These are phyloP conservation scores for Xylaria curta DNA, from an alignment of 495 filamentous ascomycete genomes.

Conservation along the genomic window DNA sequence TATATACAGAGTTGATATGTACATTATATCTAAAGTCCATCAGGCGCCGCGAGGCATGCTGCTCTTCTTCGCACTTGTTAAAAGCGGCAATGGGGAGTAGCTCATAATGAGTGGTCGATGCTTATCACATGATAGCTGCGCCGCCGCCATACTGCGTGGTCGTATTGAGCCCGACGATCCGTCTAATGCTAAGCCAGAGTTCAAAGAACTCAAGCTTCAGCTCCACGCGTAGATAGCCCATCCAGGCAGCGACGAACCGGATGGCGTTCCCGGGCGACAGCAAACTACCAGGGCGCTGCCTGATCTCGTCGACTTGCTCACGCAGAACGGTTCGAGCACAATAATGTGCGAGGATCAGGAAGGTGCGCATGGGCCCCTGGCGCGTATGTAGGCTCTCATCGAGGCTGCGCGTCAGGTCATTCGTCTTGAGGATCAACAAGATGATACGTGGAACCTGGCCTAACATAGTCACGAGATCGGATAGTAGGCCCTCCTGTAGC, in stretches of 20 bases:
- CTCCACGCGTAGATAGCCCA: conserved; percentile 58
- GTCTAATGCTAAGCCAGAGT: conserved; percentile 61
- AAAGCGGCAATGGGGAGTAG: not conserved
- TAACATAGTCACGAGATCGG: conserved; percentile 85
- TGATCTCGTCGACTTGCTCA: conserved; percentile 79
- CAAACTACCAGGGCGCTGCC: conserved; percentile 47
- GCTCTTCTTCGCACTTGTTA: not conserved
- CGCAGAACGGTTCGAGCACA: conserved; percentile 87
- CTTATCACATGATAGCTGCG: conserved; percentile 29
- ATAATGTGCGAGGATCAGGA: conserved; percentile 93
- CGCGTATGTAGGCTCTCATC: conserved; percentile 93
- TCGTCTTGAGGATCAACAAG: conserved; percentile 95
- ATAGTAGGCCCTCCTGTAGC: conserved; percentile 85
- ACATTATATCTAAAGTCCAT: not conserved
- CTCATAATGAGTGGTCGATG: not conserved
- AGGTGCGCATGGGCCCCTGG: conserved; percentile 85
- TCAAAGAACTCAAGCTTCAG: conserved; percentile 64
- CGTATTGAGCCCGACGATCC: conserved; percentile 48
- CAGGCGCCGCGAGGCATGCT: not conserved
- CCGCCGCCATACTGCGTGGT: conserved; percentile 24
- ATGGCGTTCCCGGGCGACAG: conserved; percentile 59
- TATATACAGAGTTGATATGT: conserved; percentile 9
- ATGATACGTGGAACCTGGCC: conserved; percentile 91
- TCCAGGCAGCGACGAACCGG: conserved; percentile 55
- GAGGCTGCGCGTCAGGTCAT: conserved; percentile 92